Conservation (phyloP, 495 filamentous ascomycete species). For the Penicillium desertorum region DNA sequence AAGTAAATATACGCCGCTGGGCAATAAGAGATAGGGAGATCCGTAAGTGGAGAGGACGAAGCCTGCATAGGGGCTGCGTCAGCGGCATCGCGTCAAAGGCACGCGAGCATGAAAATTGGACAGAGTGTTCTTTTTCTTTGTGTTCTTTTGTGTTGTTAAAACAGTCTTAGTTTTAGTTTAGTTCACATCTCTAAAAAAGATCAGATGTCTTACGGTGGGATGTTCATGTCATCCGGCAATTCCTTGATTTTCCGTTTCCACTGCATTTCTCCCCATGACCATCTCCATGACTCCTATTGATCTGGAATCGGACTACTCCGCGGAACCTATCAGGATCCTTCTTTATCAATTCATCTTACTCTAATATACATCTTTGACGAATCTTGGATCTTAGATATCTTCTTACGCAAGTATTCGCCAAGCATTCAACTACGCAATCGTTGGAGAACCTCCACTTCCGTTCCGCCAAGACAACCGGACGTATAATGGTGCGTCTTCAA, state of each 20-base stretch:
- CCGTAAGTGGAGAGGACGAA: slow-evolving; percentile 37
- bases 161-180: background rate
- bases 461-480: slow-evolving; percentile 4
- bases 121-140: slow-evolving; percentile 25
- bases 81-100: slow-evolving; percentile 40
- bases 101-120: slow-evolving; percentile 28
- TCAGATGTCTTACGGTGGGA: background rate
- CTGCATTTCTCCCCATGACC: slow-evolving; percentile 9
- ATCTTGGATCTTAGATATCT: background rate
- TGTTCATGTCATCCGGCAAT: slow-evolving; percentile 32
- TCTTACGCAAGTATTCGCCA: background rate
- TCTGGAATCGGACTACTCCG: background rate
- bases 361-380: background rate
- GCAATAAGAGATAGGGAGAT: slow-evolving; percentile 17
- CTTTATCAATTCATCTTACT: background rate
- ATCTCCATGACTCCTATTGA: slow-evolving; percentile 5
- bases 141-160: background rate
- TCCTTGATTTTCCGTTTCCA: slow-evolving; percentile 19
- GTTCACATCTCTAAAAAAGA: background rate
- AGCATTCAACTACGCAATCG: slow-evolving; percentile 10
- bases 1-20: slow-evolving; percentile 33
- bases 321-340: background rate
- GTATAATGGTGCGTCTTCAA: slow-evolving; percentile 39
- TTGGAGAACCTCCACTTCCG: slow-evolving; percentile 9
- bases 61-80: slow-evolving; percentile 51